Evolutionary conservation across 2,329 filamentous ascomycete genomes (phyloP).

Genomic region (Albifimbria verrucaria): DNA sequence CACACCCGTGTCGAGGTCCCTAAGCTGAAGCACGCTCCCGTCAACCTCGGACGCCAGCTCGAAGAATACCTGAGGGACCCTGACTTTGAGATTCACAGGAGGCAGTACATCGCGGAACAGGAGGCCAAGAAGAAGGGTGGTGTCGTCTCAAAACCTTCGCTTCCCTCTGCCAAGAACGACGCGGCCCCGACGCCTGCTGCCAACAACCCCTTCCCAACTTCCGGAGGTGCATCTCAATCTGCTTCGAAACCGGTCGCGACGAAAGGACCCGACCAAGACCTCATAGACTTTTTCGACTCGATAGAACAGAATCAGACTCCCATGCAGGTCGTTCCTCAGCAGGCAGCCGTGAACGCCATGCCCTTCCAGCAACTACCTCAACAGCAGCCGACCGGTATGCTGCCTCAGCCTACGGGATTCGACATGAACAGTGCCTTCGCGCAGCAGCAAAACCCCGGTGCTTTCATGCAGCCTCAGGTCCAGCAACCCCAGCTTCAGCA

Average conservation of each 20-base stretch:
- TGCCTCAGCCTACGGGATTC: conserved; percentile 18
- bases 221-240: conserved; percentile 28
- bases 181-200: conserved; percentile 33
- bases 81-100: conserved; percentile 89
- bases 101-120: conserved; percentile 87
- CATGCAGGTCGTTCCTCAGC: conserved; percentile 47
- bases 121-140: conserved; percentile 61
- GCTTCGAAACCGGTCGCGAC: conserved; percentile 43
- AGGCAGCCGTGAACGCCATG: conserved; percentile 26
- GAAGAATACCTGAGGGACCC: conserved; percentile 94
- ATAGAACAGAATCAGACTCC: conserved; percentile 86
- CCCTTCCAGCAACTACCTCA: conserved; percentile 19
- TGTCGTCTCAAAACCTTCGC: conserved; percentile 24
- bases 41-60: conserved; percentile 81
- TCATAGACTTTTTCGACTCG: conserved; percentile 93
- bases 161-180: conserved; percentile 30
- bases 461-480: conserved; percentile 32
- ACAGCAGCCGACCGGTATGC: conserved; percentile 23
- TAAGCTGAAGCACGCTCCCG: conserved; percentile 94
- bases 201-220: conserved; percentile 41
- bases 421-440: conserved; percentile 23
- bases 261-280: conserved; percentile 69
- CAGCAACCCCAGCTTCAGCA: conserved; percentile 28
- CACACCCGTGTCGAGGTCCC: conserved; percentile 92
- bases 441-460: conserved; percentile 27